Evolutionary conservation across 257 asterid genomes (phyloP), one percentile per base, ranked within the genome.

Genomic region (Nicotiana attenuata): DNA sequence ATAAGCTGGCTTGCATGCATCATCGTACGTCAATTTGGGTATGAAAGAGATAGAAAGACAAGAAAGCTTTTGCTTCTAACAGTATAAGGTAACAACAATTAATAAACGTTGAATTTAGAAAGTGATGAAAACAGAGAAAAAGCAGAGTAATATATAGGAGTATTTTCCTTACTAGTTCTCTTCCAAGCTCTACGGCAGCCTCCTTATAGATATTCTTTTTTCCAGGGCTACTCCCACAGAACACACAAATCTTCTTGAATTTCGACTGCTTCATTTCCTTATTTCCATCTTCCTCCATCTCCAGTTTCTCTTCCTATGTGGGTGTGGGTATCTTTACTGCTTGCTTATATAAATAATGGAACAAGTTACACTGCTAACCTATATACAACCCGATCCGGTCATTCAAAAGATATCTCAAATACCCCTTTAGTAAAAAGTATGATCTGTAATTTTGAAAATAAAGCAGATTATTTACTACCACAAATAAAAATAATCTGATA

Each of bases 171-270:
- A 87, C 89, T 85, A 87, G 45, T 87, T 87, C 89, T 31, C 78
- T 75, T 33, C 86, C 87, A 7, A 87, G 89, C 22, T 84, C 86
- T 16, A 83, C 35, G 31, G 89, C 89, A 59, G 89, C 86, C 11
- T 87, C 87, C 71, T 84, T 87, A 76, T 87, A 87, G 65, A 83
- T 65, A 31, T 41, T 80, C 53, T 77, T 87, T 84, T 87, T 87
- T 26, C 89, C 89, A 4, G 80, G 65, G 56, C 89, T 86, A 75
- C 89, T 86, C 19, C 89, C 89, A 81, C 89, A 86, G 17, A 84
- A 86, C 26, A 86, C 89, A 69, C 87, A 87, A 64, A 87, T 84
- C 20, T 52, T 84, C 69, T 82, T 87, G 83, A 87, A 87, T 80
- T 87, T 87, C 53, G 89, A 84, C 57, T 22, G 84, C 61, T 82